Base-by-base conservation (phyloP, 306 rosid species). In the Quercus parvula region DNA sequence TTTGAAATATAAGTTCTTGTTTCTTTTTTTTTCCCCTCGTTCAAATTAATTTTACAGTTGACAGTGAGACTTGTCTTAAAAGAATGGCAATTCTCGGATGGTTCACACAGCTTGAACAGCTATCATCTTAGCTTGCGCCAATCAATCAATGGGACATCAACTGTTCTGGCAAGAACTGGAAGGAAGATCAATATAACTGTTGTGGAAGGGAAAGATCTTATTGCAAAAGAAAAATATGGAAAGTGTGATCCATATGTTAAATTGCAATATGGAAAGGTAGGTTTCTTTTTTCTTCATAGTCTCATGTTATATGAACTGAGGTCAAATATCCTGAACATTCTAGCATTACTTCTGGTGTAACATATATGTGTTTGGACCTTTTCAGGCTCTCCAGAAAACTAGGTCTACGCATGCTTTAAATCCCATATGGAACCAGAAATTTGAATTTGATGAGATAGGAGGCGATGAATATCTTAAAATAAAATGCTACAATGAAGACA, bases 21-120 rank as follows among this genome's bases (percentile, higher is more conserved):
- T 80, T 75, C 70, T 69, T 58, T 78, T 78, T 56, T 72, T 44
- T 61, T 22, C 67, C 62, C 82, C 67, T 17, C 24, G 38, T 59
- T 71, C 31, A 54, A 6, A 72, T 79, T 57, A 66, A 33, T 83
- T 80, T 84, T 70, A 81, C 79, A 96, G 99, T 87, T 96, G 89
- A 93, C 88, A 49, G 92, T 91, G 84, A 89, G 83, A 79, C 82
- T 96, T 77, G 85, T 88, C 71, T 83, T 93, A 41, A 91, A 91
- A 85, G 98, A 93, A 79, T 96, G 99, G 99, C 99, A 96, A 79
- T 96, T 85, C 81, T 83, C 96, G 15, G 99, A 91, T 82, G 99
- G 97, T 75, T 88, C 98, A 6, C 90, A 90, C 63, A 86, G 91
- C 87, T 83, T 78, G 70, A 91, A 77, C 84, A 86, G 73, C 75